Conservation (phyloP, 2,329 filamentous ascomycete species). For the Fusarium tuaranense region DNA sequence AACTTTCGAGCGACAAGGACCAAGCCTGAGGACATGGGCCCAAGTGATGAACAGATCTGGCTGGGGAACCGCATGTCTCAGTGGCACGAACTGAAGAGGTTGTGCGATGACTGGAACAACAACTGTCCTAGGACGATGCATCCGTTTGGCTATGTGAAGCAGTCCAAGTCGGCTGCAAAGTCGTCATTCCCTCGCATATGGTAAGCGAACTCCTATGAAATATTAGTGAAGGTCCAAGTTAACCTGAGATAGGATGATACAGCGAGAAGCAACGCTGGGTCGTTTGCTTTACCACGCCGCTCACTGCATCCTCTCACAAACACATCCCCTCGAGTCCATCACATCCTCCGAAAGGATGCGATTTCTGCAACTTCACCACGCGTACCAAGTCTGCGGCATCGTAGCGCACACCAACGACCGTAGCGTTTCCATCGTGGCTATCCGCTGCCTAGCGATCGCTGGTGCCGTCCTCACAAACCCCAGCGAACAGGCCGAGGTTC, state of each 20-base stretch:
- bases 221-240: neutral
- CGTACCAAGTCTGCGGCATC: constrained; percentile 89
- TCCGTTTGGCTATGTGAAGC: constrained; percentile 81
- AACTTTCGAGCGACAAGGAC: constrained; percentile 83
- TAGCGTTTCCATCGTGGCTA: constrained; percentile 81
- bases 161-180: constrained; percentile 73
- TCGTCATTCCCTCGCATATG: constrained; percentile 90
- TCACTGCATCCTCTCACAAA: constrained; percentile 82
- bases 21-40: constrained; percentile 68
- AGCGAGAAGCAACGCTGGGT: constrained; percentile 83
- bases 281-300: constrained; percentile 91
- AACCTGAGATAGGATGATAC: constrained; percentile 73
- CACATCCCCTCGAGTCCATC: constrained; percentile 75
- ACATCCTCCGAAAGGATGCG: constrained; percentile 75
- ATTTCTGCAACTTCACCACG: constrained; percentile 77
- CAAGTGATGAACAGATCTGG: constrained; percentile 72
- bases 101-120: constrained; percentile 86
- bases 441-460: constrained; percentile 83
- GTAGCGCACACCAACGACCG: constrained; percentile 85
- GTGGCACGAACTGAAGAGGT: constrained; percentile 83
- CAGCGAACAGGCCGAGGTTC: constrained; percentile 83
- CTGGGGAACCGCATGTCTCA: constrained; percentile 75
- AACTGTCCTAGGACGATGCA: constrained; percentile 88
- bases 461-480: constrained; percentile 76
- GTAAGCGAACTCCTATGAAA: constrained; percentile 57